Percentiles rank a stretch among this genome's conserved stretches.
These are phyloP conservation scores for Nissolia schottii DNA, from an alignment of 306 rosid species.

Conservation along the genomic window DNA sequence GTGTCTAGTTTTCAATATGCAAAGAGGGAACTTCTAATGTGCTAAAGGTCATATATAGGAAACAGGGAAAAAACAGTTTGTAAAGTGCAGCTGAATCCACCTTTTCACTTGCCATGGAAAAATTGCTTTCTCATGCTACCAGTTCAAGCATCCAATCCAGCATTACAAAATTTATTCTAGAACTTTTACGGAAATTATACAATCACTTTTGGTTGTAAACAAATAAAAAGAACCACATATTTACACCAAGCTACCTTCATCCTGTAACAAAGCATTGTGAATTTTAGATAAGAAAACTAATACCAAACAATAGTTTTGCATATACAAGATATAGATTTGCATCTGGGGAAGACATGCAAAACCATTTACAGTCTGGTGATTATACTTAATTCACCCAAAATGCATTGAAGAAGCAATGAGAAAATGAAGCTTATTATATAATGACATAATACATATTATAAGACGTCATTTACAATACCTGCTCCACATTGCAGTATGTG, in stretches of 20 bases:
- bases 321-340: not conserved
- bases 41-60: slow-evolving; percentile 15
- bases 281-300: slow-evolving; percentile 13
- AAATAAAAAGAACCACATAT: not conserved
- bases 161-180: not conserved
- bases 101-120: not conserved
- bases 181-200: not conserved
- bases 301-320: not conserved
- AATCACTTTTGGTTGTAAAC: not conserved
- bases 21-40: slow-evolving; percentile 1
- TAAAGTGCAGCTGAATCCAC: slow-evolving; percentile 5
- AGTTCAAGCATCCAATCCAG: slow-evolving; percentile 8
- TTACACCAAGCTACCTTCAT: slow-evolving; percentile 7
- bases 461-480: slow-evolving; percentile 43
- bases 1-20: not conserved
- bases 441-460: slow-evolving; percentile 2
- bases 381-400: slow-evolving; percentile 18
- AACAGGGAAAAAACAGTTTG: slow-evolving; percentile 2
- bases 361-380: not conserved
- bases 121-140: not conserved
- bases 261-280: not conserved
- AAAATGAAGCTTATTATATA: slow-evolving; percentile 4
- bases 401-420: slow-evolving; percentile 14
- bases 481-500: slow-evolving; percentile 81
- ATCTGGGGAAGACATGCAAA: not conserved